A percentile compares a stretch with the other conserved stretches of the same genome.
Evolutionary conservation across 2,329 filamentous ascomycete species (phyloP).

Genomic region (Capronia americana): DNA sequence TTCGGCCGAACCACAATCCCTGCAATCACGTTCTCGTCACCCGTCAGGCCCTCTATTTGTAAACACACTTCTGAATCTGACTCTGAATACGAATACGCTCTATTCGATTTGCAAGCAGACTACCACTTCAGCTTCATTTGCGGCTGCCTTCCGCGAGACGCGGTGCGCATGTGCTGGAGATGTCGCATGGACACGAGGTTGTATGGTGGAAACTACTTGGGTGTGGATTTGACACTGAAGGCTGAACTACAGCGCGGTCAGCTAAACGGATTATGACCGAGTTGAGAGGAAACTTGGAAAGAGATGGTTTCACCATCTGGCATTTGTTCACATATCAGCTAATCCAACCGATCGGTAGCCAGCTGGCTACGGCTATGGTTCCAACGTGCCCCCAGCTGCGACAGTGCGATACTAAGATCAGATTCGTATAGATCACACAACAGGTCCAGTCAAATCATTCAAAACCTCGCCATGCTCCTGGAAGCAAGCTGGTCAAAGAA

Average conservation of each 20-base stretch:
- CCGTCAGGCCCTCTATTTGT: not conserved
- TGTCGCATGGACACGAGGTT: not conserved
- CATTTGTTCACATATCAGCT: not conserved
- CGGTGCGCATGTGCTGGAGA: not conserved
- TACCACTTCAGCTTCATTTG: not conserved
- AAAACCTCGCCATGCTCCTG: not conserved
- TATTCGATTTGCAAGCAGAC: not conserved
- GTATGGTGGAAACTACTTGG: not conserved
- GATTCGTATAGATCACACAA: not conserved
- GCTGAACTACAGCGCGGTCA: not conserved
- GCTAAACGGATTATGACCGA: not conserved
- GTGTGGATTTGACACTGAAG: not conserved
- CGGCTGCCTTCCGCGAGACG: not conserved
- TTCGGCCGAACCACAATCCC: not conserved
- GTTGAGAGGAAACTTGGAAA: not conserved
- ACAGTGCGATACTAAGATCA: not conserved
- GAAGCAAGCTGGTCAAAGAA: conserved; percentile 6
- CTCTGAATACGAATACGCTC: not conserved
- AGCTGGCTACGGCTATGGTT: not conserved
- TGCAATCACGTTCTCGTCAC: not conserved
- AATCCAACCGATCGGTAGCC: not conserved
- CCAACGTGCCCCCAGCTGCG: not conserved
- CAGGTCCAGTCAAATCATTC: conserved; percentile 7
- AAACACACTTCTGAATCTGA: not conserved
- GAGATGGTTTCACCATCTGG: not conserved